A percentile compares a stretch with the other conserved stretches of the same genome.
These are phyloP conservation scores for Pythium utonaiense DNA, from an alignment of 352 stramenopile genomes.

Conservation along the genomic window DNA sequence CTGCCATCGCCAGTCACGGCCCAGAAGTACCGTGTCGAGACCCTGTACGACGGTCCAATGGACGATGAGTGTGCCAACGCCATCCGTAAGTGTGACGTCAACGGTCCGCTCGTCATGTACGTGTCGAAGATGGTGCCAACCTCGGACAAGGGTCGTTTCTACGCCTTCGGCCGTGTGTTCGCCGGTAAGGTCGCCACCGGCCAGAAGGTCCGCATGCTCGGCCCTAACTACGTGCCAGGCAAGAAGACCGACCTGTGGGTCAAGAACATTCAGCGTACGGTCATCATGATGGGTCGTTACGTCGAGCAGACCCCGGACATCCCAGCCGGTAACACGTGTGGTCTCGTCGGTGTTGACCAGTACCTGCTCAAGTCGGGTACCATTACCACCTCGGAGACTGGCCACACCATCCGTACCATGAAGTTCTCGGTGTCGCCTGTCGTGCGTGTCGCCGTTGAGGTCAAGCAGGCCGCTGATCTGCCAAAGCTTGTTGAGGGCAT, in stretches of 20 bases:
- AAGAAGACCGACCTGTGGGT: conserved; percentile 99
- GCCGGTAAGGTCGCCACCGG: conserved; percentile 98
- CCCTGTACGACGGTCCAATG: conserved; percentile 97
- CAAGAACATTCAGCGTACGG: conserved; percentile 99
- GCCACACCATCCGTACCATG: conserved; percentile 99
- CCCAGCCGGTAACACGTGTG: conserved; percentile 99
- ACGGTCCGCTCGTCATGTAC: conserved; percentile 99
- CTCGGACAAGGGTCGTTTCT: conserved; percentile 98
- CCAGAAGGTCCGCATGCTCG: conserved; percentile 99
- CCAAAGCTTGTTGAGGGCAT: conserved; percentile 99
- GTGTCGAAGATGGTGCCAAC: conserved; percentile 99
- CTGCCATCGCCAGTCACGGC: conserved; percentile 96
- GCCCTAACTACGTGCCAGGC: conserved; percentile 99
- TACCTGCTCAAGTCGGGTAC: conserved; percentile 99
- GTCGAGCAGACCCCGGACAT: conserved; percentile 98
- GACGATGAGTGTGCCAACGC: conserved; percentile 97
- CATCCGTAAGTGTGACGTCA: conserved; percentile 98
- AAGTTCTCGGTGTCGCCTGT: conserved; percentile 99
- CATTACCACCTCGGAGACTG: conserved; percentile 97
- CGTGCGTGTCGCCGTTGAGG: conserved; percentile 98
- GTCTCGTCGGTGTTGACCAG: conserved; percentile 98
- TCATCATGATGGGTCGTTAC: conserved; percentile 99
- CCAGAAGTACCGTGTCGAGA: conserved; percentile 98
- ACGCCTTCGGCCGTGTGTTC: conserved; percentile 99
- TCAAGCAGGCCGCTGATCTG: conserved; percentile 98